These are phyloP conservation scores for Juncus effusus DNA, from an alignment of 176 grass and related monocot species.

Conservation along the genomic window DNA sequence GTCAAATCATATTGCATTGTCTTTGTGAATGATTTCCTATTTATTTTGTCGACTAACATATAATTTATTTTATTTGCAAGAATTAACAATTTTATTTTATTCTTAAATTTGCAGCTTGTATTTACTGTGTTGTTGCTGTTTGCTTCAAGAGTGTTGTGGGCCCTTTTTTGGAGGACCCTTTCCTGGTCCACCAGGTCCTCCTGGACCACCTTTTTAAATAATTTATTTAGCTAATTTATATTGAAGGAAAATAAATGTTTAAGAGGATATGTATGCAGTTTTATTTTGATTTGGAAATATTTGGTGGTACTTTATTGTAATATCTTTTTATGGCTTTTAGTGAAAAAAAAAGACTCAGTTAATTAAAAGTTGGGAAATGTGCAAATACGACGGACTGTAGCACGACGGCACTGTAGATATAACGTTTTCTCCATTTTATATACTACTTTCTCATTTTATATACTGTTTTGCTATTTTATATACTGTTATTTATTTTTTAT, in stretches of 20 bases:
- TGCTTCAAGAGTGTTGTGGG: constrained; percentile 42
- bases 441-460: too few species aligned
- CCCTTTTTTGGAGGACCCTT: constrained; percentile 28
- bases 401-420: too few species aligned
- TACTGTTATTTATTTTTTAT: too few species aligned
- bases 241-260: constrained; percentile 16
- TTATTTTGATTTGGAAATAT: too few species aligned
- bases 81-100: not conserved
- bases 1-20: too few species aligned
- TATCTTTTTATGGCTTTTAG: too few species aligned
- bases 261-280: not conserved
- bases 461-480: too few species aligned
- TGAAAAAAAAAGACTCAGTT: too few species aligned
- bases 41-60: not conserved
- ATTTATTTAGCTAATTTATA: not conserved
- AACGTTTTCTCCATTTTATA: too few species aligned
- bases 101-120: constrained; percentile 29
- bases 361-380: too few species aligned
- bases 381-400: too few species aligned
- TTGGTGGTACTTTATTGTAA: too few species aligned
- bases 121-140: constrained; percentile 46
- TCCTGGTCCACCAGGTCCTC: constrained; percentile 19
- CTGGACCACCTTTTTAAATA: constrained; percentile 35
- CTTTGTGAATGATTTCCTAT: not conserved
- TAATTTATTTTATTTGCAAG: not conserved